Base-by-base conservation (phyloP, 2,329 filamentous ascomycete species). In the Colletotrichum simmondsii region DNA sequence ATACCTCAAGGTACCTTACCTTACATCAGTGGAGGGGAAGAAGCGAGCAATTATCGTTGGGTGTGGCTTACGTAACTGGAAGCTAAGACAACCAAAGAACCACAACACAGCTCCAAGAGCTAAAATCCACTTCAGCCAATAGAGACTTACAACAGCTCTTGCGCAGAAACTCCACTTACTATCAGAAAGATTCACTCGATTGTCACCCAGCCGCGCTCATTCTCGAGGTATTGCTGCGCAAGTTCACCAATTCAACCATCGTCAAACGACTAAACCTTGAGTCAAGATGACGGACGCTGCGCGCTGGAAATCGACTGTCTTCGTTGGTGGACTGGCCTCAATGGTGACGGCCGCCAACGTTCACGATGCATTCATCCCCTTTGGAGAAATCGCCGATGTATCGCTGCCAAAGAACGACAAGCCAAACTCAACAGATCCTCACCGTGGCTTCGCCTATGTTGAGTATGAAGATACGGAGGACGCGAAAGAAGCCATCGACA, bases 371-470 rank as follows among this genome's bases (percentile, higher is more conserved):
- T 99, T 99, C 85, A 90, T 99, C 70, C 97, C 97, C 0, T 99
- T 99, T 82, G 97, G 97, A 79, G 96, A 98, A 82, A 96, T 99
- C 74, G 92, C 94, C 76, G 95, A 98, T 80, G 92, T 99, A 76
- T 93, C 94, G 62, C 86, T 99, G 19, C 97, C 97, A 24, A 97
- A 97, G 83, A 93, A 95, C 70, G 95, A 98, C 80, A 87, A 92
- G 74, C 92, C 93, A 75, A 95, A 94, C 75, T 91, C 93, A 7
- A 91, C 89, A 60, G 94, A 97, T 53, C 86, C 91, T 35, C 97
- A 99, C 82, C 89, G 95, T 65, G 97, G 97, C 1, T 99, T 98
- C 82, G 97, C 95, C 71, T 98, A 99, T 81, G 94, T 99, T 63
- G 97, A 99, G 80, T 99, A 94, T 79, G 95, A 98, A 78, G 90